phyloP scores from a whole-genome alignment of 129 eudicot species.

The Flaveria sonorensis region DNA sequence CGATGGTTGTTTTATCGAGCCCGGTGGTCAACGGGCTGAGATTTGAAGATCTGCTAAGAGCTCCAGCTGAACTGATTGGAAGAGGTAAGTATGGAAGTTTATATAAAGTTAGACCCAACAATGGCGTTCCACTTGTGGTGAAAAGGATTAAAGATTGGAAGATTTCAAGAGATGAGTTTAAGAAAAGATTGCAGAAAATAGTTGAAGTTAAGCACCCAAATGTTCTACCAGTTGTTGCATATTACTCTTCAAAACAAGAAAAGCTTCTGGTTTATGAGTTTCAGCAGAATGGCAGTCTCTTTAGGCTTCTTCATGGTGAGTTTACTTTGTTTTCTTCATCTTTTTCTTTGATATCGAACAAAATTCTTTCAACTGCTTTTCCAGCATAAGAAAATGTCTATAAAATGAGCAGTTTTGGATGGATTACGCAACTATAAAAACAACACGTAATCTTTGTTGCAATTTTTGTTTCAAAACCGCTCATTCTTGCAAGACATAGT shows the following conservation, averaged over 20 bases:
- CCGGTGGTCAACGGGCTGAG: slow-evolving; percentile 55
- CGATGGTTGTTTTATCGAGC: slow-evolving; percentile 51
- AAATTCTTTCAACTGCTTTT: not conserved
- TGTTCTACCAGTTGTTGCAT: slow-evolving; percentile 59
- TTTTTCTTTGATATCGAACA: slow-evolving; percentile 4
- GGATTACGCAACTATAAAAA: not conserved
- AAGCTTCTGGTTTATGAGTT: slow-evolving; percentile 74
- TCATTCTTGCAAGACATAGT: not conserved
- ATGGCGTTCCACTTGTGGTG: slow-evolving; percentile 48
- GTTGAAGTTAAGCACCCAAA: slow-evolving; percentile 53
- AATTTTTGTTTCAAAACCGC: not conserved
- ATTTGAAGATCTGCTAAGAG: slow-evolving; percentile 64
- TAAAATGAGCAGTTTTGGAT: not conserved
- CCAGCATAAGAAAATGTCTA: not conserved
- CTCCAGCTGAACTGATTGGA: slow-evolving; percentile 75
- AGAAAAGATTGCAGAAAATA: slow-evolving; percentile 65
- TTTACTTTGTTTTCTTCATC: not conserved
- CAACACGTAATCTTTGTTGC: not conserved
- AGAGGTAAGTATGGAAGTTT: slow-evolving; percentile 72
- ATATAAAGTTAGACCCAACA: slow-evolving; percentile 54
- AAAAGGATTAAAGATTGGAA: slow-evolving; percentile 72
- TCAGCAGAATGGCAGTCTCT: slow-evolving; percentile 69
- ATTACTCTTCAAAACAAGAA: slow-evolving; percentile 73
- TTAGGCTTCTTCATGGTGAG: slow-evolving; percentile 72
- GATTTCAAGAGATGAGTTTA: slow-evolving; percentile 60